Base-by-base conservation (phyloP, 2,329 filamentous ascomycete genomes). In the Hortaea werneckii region DNA sequence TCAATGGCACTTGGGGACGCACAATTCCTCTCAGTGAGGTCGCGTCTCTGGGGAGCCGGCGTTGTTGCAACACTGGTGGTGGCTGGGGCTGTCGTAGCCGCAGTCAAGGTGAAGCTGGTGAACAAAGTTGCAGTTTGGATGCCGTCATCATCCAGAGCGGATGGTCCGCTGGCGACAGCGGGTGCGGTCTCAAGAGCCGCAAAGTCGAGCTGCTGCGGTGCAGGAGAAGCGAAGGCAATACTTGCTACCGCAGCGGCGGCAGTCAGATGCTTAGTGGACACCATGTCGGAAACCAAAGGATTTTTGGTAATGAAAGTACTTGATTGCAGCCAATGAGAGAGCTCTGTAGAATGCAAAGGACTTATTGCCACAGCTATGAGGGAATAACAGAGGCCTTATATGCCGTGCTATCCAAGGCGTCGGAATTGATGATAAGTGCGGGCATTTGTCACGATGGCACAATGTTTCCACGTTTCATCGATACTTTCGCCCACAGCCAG, bases 161-260 rank as follows among this genome's bases (percentile, higher is more conserved):
- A 38, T 12, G 53, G 53, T 5, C 53, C 55, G 13, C 43, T 49
- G n/a, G 55, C 40, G 3, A 55, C 47, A n/a, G 43, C 47, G 5
- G 53, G 52, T 28, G 55, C 55, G 38, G 50, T 45, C 10, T 46
- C 42, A 9, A 57, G 43, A 26, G 37, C 40, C 20, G 44, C 49
- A 30, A 56, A 47, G 32, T 55, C 49, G 9, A 55, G 44, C 28
- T 29, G 13, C 26, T 43, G 42, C 13, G 42, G 42, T 35, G 32
- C 32, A 3, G 32, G 32, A 9, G 32, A 35, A n/a, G 32, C 32
- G n/a, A 9, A n/a, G n/a, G n/a, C 32, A n/a, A 35, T 35, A n/a
- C 32, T 35, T 9, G n/a, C 32, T 9, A 35, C 8, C 9, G 32
- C 32, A 9, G 32, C 32, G n/a, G n/a, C 32, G 8, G 32, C 32